These are phyloP conservation scores for Lactifluus subvellereus DNA, from an alignment of 768 basidiomycete species.

Conservation along the genomic window DNA sequence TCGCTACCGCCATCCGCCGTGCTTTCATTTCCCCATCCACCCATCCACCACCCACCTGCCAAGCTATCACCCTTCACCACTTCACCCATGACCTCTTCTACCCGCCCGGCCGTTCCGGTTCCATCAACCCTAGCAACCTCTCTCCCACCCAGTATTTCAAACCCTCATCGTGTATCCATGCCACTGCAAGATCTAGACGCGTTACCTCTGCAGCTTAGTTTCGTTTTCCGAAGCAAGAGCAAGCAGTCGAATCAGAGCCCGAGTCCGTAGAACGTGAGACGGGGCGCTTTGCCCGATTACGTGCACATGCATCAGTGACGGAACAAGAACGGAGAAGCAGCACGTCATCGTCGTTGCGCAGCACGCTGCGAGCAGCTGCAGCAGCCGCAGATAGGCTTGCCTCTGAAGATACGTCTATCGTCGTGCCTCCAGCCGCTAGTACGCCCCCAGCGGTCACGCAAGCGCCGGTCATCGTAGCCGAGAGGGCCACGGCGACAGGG, in stretches of 20 bases:
- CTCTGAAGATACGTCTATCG: conserved; percentile 1
- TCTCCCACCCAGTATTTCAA: conserved; percentile 6
- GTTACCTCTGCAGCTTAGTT: conserved; percentile 7
- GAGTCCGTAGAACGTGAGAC: conserved; percentile 17
- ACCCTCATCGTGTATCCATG: background rate
- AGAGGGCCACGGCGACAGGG: background rate
- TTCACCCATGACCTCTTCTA: conserved; percentile 6
- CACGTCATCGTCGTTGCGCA: conserved; percentile 14
- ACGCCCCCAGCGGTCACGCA: background rate
- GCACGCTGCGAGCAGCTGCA: conserved; percentile 12
- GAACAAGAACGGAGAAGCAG: conserved; percentile 8
- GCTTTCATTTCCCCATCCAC: conserved; percentile 6
- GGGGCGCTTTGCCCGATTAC: conserved; percentile 6
- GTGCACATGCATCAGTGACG: background rate
- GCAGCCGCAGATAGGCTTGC: conserved; percentile 10
- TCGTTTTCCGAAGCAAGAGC: conserved; percentile 19
- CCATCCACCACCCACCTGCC: background rate
- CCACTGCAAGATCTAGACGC: background rate
- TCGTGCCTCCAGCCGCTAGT: background rate
- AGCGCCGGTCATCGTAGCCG: background rate
- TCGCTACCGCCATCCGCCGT: conserved; percentile 6
- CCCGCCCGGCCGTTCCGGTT: background rate
- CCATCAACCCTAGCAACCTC: conserved; percentile 6
- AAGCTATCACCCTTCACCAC: conserved; percentile 1
- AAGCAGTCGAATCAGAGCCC: conserved; percentile 5